Conservation (phyloP, 805 yeast genomes). For the Hanseniaspora meyeri region DNA sequence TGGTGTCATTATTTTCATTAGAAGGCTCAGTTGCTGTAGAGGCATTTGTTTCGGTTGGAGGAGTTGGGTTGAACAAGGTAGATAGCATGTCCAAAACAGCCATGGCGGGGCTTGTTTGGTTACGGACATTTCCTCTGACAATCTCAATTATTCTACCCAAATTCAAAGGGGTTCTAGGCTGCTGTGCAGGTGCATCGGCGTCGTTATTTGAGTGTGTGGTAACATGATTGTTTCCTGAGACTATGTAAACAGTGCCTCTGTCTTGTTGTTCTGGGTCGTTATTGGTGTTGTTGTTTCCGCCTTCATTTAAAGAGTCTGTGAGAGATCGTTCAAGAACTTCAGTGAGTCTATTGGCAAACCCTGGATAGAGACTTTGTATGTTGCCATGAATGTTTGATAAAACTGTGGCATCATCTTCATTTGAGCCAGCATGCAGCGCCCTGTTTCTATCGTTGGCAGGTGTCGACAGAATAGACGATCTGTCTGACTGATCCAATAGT, state of each 20-base stretch:
- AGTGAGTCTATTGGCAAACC: not conserved
- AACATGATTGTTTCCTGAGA: not conserved
- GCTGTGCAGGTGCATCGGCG: not conserved
- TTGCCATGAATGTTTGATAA: not conserved
- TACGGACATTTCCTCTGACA: not conserved
- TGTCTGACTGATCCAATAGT: conserved; percentile 16
- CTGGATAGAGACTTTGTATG: not conserved
- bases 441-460: not conserved
- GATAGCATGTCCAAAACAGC: not conserved
- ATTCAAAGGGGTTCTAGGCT: not conserved
- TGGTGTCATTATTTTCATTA: not conserved
- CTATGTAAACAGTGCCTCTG: conserved; percentile 1
- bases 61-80: not conserved
- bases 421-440: not conserved
- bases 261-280: not conserved
- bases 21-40: no score
- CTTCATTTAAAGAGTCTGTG: not conserved
- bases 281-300: not conserved
- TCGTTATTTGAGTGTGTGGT: not conserved
- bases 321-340: not conserved
- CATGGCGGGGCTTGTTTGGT: not conserved
- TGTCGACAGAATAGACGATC: not conserved
- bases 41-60: not conserved
- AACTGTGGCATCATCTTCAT: not conserved
- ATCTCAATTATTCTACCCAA: not conserved